Evolutionary conservation across 1,284 basidiomycete species (phyloP), one percentile per base, ranked within the genome.

Genomic region (Trichosporon ovoides): DNA sequence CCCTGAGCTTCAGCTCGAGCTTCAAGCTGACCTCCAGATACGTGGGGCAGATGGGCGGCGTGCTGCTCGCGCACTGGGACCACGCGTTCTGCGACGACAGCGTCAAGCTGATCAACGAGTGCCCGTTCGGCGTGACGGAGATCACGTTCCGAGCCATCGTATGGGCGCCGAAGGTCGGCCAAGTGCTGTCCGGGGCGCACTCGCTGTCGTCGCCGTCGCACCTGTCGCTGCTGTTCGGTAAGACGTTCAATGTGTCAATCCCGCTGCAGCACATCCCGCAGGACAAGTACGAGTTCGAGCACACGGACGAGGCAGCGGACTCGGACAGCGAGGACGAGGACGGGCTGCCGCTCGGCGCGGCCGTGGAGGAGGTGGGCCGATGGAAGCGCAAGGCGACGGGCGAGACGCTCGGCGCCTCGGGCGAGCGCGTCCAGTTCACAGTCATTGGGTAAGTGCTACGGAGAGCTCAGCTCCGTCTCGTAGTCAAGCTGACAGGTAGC

Each of bases 191-290:
- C 57, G 95, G 93, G 7, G 87, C 85, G 60, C 85, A 98, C 60
- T 94, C 86, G 62, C 81, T 98, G 20, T 93, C 85, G 59, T 96
- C 93, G 1, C 93, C 95, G 0, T 93, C 95, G 60, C 95, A 98
- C 70, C 83, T 98, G 56, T 92, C 93, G 0, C 81, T 98, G 12
- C 87, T 98, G 54, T 82, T 97, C 5, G 91, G 96, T 69, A 87
- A 87, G 56, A 95, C 91, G 7, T 98, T 98, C 82, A 98, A 98
- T 76, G 91, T 92, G 14, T 94, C 92, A 9, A 97, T 98, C 74
- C 91, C 93, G 1, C 85, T 90, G 56, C 84, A 90, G 69, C 95
- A 98, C 75, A 91, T 98, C 69, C 90, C 86, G 3, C 80, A 77
- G 20, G 86, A 88, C 50, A 77, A 84, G 54, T 98, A 88, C 85